Percentiles rank a stretch among this genome's conserved stretches.
Evolutionary conservation across 257 asterid genomes (phyloP).

Genomic region (Plectranthus barbatus): DNA sequence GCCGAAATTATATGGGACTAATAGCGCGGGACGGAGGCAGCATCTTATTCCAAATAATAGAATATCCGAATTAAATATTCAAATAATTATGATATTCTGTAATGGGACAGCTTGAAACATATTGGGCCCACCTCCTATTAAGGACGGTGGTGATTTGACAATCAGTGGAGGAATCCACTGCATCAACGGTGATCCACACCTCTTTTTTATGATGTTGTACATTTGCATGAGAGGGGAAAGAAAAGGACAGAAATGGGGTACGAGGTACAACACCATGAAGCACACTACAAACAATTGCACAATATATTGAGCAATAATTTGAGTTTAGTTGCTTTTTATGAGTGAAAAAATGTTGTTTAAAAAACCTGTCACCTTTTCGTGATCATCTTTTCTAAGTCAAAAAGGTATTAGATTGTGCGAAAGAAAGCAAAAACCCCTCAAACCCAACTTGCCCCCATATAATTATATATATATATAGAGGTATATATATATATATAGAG

Average conservation of each 20-base stretch:
- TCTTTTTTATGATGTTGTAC: neutral
- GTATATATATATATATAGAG: too few relatives aligned
- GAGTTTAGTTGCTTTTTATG: constrained; percentile 12
- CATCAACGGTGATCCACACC: neutral
- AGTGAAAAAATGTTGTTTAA: constrained; percentile 4
- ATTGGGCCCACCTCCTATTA: constrained; percentile 10
- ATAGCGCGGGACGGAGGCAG: too few relatives aligned
- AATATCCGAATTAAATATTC: neutral
- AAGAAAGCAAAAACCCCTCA: constrained; percentile 4
- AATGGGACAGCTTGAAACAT: neutral
- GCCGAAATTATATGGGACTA: too few relatives aligned
- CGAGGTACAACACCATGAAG: constrained; percentile 11
- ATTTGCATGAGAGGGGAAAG: neutral
- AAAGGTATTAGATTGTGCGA: constrained; percentile 19
- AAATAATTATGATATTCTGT: neutral
- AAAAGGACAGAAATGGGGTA: neutral
- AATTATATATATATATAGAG: neutral
- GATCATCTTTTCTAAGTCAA: constrained; percentile 25
- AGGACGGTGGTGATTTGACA: constrained; percentile 27
- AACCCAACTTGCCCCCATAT: neutral
- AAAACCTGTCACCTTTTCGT: constrained; percentile 17
- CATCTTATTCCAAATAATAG: neutral
- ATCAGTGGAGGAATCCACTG: constrained; percentile 1
- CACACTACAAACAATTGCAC: constrained; percentile 3
- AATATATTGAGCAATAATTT: constrained; percentile 18